Percentiles rank a stretch among this genome's conserved stretches.
Conservation (phyloP, 2,329 filamentous ascomycete species). For the Amauroascus niger region DNA sequence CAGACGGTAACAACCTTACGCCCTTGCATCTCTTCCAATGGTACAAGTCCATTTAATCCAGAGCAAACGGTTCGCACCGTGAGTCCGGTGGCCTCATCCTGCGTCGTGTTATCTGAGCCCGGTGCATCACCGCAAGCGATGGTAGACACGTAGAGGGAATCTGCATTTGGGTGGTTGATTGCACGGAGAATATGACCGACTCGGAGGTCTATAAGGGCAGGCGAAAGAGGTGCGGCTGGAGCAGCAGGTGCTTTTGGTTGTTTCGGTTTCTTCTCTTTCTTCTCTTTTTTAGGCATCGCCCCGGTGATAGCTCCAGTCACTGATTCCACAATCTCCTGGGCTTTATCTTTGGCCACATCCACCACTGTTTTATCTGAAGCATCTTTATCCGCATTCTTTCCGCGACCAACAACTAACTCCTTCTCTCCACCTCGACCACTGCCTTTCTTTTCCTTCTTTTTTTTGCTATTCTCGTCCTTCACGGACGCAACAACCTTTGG, state of each 20-base stretch:
- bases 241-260: slow-evolving; percentile 56
- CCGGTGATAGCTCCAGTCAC: slow-evolving; percentile 21
- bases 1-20: slow-evolving; percentile 92
- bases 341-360: slow-evolving; percentile 36
- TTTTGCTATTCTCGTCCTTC: slow-evolving; percentile 95
- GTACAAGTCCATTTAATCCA: slow-evolving; percentile 83
- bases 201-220: slow-evolving; percentile 81
- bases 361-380: slow-evolving; percentile 43
- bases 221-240: slow-evolving; percentile 66
- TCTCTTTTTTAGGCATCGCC: slow-evolving; percentile 44
- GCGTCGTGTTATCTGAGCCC: slow-evolving; percentile 72
- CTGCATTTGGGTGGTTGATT: slow-evolving; percentile 89
- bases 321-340: slow-evolving; percentile 41
- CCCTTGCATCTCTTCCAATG: slow-evolving; percentile 90
- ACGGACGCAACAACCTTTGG: slow-evolving; percentile 84
- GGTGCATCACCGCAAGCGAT: slow-evolving; percentile 86
- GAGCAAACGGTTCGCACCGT: slow-evolving; percentile 93
- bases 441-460: slow-evolving; percentile 99
- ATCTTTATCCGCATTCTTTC: slow-evolving; percentile 36
- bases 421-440: slow-evolving; percentile 42
- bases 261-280: slow-evolving; percentile 75
- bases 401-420: slow-evolving; percentile 32
- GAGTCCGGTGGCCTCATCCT: slow-evolving; percentile 74
- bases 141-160: slow-evolving; percentile 89
- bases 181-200: slow-evolving; percentile 97